Evolutionary conservation across 2,329 filamentous ascomycete genomes (phyloP).

Genomic region (Fusarium agapanthi): DNA sequence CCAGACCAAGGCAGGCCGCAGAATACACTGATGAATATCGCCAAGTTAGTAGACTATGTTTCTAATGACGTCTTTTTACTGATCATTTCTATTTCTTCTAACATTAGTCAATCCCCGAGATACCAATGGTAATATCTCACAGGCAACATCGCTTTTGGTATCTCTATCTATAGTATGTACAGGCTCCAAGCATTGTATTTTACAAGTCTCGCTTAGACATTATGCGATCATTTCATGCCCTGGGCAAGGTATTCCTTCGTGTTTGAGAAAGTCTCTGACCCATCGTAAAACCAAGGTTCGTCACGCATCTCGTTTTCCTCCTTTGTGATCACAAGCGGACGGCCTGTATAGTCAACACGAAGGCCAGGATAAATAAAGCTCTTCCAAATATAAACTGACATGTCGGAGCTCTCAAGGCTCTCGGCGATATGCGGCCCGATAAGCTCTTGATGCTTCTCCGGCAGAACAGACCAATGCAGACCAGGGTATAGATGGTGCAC

Average conservation of each 20-base stretch:
- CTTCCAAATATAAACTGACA: conserved; percentile 11
- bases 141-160: neutral
- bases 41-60: too few relatives aligned
- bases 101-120: too few relatives aligned
- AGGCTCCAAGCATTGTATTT: neutral
- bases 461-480: conserved; percentile 8
- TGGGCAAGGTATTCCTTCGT: conserved; percentile 13
- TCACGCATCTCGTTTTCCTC: conserved; percentile 19
- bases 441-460: conserved; percentile 8
- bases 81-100: too few relatives aligned
- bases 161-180: neutral
- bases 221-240: conserved; percentile 3
- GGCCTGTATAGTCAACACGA: conserved; percentile 12
- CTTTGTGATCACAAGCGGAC: neutral
- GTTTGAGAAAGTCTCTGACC: neutral
- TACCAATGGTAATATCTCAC: neutral
- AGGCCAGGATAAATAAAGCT: conserved; percentile 6
- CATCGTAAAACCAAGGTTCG: conserved; percentile 11
- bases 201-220: neutral
- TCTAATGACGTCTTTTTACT: too few relatives aligned
- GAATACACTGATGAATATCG: too few relatives aligned
- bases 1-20: too few relatives aligned
- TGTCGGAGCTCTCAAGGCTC: neutral
- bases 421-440: neutral
- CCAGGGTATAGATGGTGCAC: conserved; percentile 17